Base-by-base conservation (phyloP, 805 yeast species). In the Diddensiella caesifluorescens region DNA sequence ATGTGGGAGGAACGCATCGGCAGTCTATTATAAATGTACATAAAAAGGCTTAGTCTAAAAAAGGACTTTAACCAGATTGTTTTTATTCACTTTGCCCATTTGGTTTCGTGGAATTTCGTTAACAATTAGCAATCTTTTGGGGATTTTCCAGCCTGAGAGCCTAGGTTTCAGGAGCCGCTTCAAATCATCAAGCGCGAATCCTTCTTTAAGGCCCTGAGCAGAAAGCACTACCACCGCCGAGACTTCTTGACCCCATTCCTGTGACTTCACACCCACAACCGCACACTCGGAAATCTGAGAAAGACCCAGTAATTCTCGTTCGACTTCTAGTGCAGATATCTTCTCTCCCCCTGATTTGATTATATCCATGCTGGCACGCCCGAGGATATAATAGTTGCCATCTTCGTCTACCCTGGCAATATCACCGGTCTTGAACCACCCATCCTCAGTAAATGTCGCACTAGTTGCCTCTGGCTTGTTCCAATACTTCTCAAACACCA, bases 1-100 rank as follows among this genome's bases (percentile, higher is more conserved):
- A 30, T 82, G 89, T 3, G 88, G 89, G 5, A 74, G 66, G 7
- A 69, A 69, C 37, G 65, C 76, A 28, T 73, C 83, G 25, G 89
- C 82, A 30, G 68, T 84, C 22, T 83, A 63, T 62, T 84, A 83
- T 65, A 68, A 31, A 26, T 23, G 35, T 39, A 30, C 23, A 22
- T 42, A 38, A 28, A 28, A 9, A 25, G 9, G 12, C 12, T 29
- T 19, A 29, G 16, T 29, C 44, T 29, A 48, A 46, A 5, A 48
- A 23, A n/a, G n/a, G n/a, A n/a, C n/a, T 42, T 46, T 47, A n/a
- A 54, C 57, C 34, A 59, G 46, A 3, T 52, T 44, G 50, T 59
- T 59, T 47, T 59, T 59, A 49, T 59, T 59, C n/a, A 59, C 63
- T 39, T 59, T 59, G 39, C 64, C 64, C 64, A 59, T 59, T 39